Conservation (phyloP, 768 basidiomycete genomes). For the Dendrothele bispora region DNA sequence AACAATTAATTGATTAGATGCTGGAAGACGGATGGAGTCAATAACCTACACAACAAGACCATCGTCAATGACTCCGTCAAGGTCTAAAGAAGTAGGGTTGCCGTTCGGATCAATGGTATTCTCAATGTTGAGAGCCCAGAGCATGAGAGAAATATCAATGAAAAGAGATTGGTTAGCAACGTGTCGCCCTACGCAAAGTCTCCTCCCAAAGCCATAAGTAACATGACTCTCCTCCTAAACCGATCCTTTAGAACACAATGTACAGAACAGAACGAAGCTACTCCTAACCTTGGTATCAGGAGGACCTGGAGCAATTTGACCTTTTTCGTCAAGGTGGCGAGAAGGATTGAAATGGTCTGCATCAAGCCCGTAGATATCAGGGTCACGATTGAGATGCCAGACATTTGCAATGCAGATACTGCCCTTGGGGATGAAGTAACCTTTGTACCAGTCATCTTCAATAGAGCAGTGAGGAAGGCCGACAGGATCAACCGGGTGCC, state of each 20-base stretch:
- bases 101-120: background rate
- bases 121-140: background rate
- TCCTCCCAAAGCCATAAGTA: slow-evolving; percentile 24
- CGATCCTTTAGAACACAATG: background rate
- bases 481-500: slow-evolving; percentile 11
- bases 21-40: background rate
- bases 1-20: background rate
- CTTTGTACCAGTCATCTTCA: slow-evolving; percentile 26
- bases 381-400: slow-evolving; percentile 17
- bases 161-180: slow-evolving; percentile 29
- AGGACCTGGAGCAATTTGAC: slow-evolving; percentile 10
- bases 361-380: slow-evolving; percentile 18
- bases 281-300: slow-evolving; percentile 15
- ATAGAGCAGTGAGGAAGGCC: slow-evolving; percentile 24
- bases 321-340: slow-evolving; percentile 16
- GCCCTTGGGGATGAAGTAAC: slow-evolving; percentile 23
- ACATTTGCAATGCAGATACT: slow-evolving; percentile 18
- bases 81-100: background rate
- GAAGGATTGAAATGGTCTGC: slow-evolving; percentile 15
- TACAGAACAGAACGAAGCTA: background rate
- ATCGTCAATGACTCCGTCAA: background rate
- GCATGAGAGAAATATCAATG: slow-evolving; percentile 12
- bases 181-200: slow-evolving; percentile 27
- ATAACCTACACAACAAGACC: background rate
- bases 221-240: slow-evolving; percentile 18